Evolutionary conservation across 805 yeast species (phyloP), one percentile per base, ranked within the genome.

Genomic region (Saccharomycopsis vini): DNA sequence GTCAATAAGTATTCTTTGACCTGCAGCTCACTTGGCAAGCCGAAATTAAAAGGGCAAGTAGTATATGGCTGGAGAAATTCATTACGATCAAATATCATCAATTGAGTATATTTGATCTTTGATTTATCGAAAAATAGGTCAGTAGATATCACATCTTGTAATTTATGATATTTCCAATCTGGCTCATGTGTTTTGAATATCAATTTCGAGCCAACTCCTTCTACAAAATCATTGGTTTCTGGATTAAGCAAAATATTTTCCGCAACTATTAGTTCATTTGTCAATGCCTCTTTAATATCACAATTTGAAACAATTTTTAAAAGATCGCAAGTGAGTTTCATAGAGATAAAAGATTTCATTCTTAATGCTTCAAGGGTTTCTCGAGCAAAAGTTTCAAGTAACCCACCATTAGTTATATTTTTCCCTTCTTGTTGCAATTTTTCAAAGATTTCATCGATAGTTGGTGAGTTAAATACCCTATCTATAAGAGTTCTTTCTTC

Each of bases 191-290:
- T 70, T 61, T 86, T 84, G 42, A 75, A 72, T 40, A 82, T 66
- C 45, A 79, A 62, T 46, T 78, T 76, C 44, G 77, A 73, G 47
- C 77, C 72, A n/a, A 88, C 80, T 43, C 83, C 83, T 50, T 74
- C 77, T 33, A 78, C 73, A 55, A 86, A 81, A 57, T 82, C 88
- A 42, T 64, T 67, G 13, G 60, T 53, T 39, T 62, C 71, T 16
- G 75, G 69, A 44, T 71, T 67, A 21, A 63, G 59, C 73, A 78
- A 74, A 72, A 88, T 74, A 60, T 84, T 78, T 44, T 85, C 73
- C 24, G 96, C 95, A 19, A 88, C 64, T 45, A 68, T 67, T 60
- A 84, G 68, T 62, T 92, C 97, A 53, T 74, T 72, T 52, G 73
- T 74, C 46, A 92, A 64, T 26, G 90, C 82, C 40, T 77, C 67